Base-by-base conservation (phyloP, 495 filamentous ascomycete species). In the Viridothelium virens region DNA sequence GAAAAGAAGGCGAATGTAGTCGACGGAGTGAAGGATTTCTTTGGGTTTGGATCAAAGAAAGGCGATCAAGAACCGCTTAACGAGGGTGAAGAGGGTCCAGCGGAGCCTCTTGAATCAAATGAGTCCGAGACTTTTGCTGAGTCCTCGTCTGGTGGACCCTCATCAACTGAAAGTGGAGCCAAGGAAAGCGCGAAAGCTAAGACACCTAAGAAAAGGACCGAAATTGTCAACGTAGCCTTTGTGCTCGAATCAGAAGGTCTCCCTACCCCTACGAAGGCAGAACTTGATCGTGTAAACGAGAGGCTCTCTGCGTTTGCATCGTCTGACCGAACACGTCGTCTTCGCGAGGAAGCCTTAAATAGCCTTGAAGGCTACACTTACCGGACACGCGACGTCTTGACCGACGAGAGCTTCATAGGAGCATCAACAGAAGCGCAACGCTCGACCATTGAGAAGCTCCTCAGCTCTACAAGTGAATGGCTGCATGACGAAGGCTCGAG, bases 311-410 rank as follows among this genome's bases (percentile, higher is more conserved):
- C 90, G 2, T 96, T 97, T 67, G 91, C 92, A 69, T 79, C 83
- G 33, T 97, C 91, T 1, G 94, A 99, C 77, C 79, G 80, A 56
- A 83, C 87, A 4, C 90, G 92, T 38, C 76, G 86, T 50, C 79
- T 86, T 56, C 87, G 93, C 39, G 92, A 96, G 74, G 94, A 96
- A 76, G 84, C 90, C 10, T 79, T 96, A 37, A 99, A 99, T 78
- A 87, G 89, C 70, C 85, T 99, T 36, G 94, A 99, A 75, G 86
- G 83, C n/a, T 96, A 89, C 75, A 96, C 92, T 53, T 99, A 99
- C 81, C 87, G 85, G 67, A 85, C 88, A 48, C 87, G 91, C 4
- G 95, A 97, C 76, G 79, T 92, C 25, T 76, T 95, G 10, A 86
- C 88, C 16, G 86, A 89, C 68, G 85, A 88, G 65, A 83, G 82